phyloP scores from a whole-genome alignment of 306 rosid genomes.

The Malus fusca region DNA sequence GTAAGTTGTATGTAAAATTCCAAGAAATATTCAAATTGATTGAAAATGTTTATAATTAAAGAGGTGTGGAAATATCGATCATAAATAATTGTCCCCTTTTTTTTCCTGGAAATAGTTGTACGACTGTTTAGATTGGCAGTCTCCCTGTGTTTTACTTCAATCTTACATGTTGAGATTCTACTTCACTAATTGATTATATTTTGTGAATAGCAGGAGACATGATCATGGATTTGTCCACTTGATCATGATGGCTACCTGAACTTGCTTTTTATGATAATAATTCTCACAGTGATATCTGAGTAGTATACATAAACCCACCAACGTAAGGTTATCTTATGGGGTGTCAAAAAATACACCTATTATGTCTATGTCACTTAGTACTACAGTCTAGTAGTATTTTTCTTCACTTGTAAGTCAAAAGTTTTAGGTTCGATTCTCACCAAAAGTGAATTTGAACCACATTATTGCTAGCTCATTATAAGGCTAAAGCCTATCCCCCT shows the following conservation, averaged over 20 bases:
- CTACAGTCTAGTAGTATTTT: no score
- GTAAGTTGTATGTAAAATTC: not conserved
- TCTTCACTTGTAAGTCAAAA: no score
- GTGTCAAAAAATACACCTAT: not conserved
- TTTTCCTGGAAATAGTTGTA: not conserved
- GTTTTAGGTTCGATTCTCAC: no score
- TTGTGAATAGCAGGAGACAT: constrained; percentile 1
- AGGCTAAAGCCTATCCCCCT: no score
- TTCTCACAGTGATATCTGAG: not conserved
- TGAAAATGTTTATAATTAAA: not conserved
- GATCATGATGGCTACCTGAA: not conserved
- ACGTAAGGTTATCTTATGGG: not conserved
- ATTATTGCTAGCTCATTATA: no score
- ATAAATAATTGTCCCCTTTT: constrained; percentile 7
- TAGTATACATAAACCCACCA: not conserved
- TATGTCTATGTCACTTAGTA: no score
- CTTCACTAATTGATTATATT: constrained; percentile 13
- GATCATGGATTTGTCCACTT: not conserved
- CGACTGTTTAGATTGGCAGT: constrained; percentile 1
- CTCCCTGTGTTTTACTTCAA: constrained; percentile 14
- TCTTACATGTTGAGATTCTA: constrained; percentile 17
- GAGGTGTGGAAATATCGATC: not conserved
- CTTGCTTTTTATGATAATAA: not conserved
- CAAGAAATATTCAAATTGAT: not conserved
- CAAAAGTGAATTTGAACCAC: no score